A percentile compares a stretch with the other conserved stretches of the same genome.
Evolutionary conservation across 495 filamentous ascomycete species (phyloP).

Genomic region (Trypethelium eluteriae): DNA sequence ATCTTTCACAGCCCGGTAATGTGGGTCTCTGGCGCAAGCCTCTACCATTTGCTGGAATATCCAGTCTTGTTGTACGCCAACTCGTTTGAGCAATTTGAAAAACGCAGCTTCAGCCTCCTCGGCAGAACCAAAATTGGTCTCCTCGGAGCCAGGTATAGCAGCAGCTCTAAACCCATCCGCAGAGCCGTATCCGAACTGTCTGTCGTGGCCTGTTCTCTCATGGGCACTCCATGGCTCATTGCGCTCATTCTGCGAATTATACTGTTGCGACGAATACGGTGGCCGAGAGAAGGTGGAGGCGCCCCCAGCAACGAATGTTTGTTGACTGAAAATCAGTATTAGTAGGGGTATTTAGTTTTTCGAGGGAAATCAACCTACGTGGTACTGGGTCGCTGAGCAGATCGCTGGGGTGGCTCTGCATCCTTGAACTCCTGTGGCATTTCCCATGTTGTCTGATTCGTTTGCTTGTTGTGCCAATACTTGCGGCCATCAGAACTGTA

Average conservation of each 20-base stretch:
- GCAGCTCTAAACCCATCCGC: conserved; percentile 51
- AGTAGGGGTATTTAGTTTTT: conserved; percentile 32
- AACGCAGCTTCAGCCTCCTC: conserved; percentile 96
- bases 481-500: conserved; percentile 79
- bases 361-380: conserved; percentile 48
- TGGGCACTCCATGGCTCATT: conserved; percentile 36
- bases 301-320: conserved; percentile 62
- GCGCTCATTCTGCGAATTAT: conserved; percentile 33
- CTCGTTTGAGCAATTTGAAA: conserved; percentile 78
- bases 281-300: conserved; percentile 44
- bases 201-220: conserved; percentile 43
- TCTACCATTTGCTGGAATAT: conserved; percentile 87
- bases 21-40: conserved; percentile 82
- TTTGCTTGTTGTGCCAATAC: conserved; percentile 91
- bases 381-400: conserved; percentile 42
- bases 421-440: conserved; percentile 80
- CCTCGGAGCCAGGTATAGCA: conserved; percentile 58
- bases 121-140: conserved; percentile 73
- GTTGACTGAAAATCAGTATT: conserved; percentile 37
- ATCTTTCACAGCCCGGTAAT: conserved; percentile 89
- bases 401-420: conserved; percentile 48
- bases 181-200: conserved; percentile 57
- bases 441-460: conserved; percentile 87
- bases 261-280: not conserved
- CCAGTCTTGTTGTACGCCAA: conserved; percentile 82